Evolutionary conservation across 2,329 filamentous ascomycete species (phyloP), one percentile per base, ranked within the genome.

Genomic region (Aureobasidium mangrovei): DNA sequence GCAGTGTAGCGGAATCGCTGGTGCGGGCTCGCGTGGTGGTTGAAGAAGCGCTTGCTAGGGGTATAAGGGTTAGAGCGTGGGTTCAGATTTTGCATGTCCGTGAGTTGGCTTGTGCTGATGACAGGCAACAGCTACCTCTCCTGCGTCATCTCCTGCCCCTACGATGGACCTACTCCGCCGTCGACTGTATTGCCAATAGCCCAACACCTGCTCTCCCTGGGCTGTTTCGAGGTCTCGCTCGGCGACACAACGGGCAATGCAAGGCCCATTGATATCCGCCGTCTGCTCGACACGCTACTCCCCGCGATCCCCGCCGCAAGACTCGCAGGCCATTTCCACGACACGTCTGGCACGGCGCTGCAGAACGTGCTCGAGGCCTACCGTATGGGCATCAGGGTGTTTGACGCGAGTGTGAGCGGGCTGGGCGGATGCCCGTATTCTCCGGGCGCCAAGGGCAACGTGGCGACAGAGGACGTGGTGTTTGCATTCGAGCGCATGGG

Each of bases 171-270:
- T 77, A 40, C 80, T 80, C 0, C 72, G 77, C 60, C 58, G 12
- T 47, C 49, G 27, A 77, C 75, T 55, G 82, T 85, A 2, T 80
- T 82, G 1, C 76, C 80, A 24, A 73, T 85, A 31, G 81, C 81
- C 75, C 57, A 82, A 76, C 63, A 72, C 3, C 68, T 95, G 47
- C 75, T 95, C 1, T 86, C 91, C 64, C 86, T 91, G 75, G 91
- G 91, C n/a, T 91, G 88, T 26, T 88, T 94, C 65, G 89, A 95
- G 74, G 90, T 96, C 61, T 87, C 86, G 2, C 79, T 95, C 0
- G 90, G 89, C 5, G 91, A 95, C 64, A 96, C 91, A 0, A 91
- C 90, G 0, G 91, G 91, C 24, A 90, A 93, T 79, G 91, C 89
- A 33, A 94, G 88, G 0, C 84, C 83, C n/a, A 83, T 82, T n/a